phyloP scores from a whole-genome alignment of 768 basidiomycete species.

The Hypholoma fasciculare region DNA sequence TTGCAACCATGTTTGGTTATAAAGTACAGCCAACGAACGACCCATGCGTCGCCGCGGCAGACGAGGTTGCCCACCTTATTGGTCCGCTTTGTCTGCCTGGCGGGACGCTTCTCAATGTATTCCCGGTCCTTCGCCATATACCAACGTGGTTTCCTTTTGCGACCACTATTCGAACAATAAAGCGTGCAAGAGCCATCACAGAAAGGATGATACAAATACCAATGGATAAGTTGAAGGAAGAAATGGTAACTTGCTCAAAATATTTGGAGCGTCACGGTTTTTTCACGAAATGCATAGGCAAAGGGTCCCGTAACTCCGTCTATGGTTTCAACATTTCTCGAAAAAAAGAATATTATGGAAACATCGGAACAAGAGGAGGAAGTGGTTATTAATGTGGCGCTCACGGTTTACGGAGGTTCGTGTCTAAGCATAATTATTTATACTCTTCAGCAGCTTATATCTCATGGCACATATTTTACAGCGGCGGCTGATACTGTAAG shows the following conservation, averaged over 20 bases:
- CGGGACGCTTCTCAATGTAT: slow-evolving; percentile 8
- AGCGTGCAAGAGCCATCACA: neutral
- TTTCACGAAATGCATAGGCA: neutral
- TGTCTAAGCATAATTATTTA: too few species aligned
- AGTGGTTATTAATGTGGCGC: too few species aligned
- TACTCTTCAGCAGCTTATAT: too few species aligned
- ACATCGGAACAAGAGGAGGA: neutral
- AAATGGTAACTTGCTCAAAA: neutral
- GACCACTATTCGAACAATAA: neutral
- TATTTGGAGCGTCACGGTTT: too few species aligned
- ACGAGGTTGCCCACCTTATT: neutral
- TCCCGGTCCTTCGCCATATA: slow-evolving; percentile 13
- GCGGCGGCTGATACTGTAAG: too few species aligned
- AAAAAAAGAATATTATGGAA: neutral
- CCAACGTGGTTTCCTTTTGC: slow-evolving; percentile 17
- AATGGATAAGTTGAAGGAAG: neutral
- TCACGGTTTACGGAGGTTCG: too few species aligned
- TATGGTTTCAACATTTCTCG: neutral
- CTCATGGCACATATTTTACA: too few species aligned
- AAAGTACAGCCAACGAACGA: slow-evolving; percentile 14
- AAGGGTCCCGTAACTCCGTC: neutral
- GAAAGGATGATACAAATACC: neutral
- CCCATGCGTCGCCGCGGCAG: slow-evolving; percentile 13
- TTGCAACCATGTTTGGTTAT: slow-evolving; percentile 18
- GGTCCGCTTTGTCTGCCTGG: slow-evolving; percentile 5